Evolutionary conservation across 495 filamentous ascomycete species (phyloP).

Genomic region (Staphylotrichum longicolle): DNA sequence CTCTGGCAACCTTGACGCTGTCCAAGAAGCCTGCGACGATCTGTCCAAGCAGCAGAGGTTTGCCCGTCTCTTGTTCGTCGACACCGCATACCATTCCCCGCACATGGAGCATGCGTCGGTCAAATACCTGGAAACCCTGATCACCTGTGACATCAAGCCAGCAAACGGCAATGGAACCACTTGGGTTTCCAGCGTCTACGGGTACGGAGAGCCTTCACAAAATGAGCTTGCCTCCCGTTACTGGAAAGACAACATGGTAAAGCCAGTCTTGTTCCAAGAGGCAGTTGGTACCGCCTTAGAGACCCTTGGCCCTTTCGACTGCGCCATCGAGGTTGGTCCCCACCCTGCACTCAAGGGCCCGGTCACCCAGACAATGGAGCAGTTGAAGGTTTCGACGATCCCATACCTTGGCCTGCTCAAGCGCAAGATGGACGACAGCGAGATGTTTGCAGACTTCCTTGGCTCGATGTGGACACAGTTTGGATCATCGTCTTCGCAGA

Average conservation of each 20-base stretch:
- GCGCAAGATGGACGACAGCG: slow-evolving; percentile 39
- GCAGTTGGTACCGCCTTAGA: slow-evolving; percentile 45
- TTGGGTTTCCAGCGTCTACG: slow-evolving; percentile 45
- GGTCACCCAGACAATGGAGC: slow-evolving; percentile 41
- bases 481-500: slow-evolving; percentile 25
- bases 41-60: slow-evolving; percentile 41
- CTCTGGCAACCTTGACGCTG: slow-evolving; percentile 41
- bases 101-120: slow-evolving; percentile 51
- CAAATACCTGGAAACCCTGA: slow-evolving; percentile 42
- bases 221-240: slow-evolving; percentile 42
- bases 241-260: slow-evolving; percentile 59
- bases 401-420: slow-evolving; percentile 44
- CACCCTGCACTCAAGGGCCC: slow-evolving; percentile 55
- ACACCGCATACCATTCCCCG: slow-evolving; percentile 61
- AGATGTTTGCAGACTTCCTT: slow-evolving; percentile 46
- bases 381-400: slow-evolving; percentile 22
- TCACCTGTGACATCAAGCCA: slow-evolving; percentile 28
- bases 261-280: slow-evolving; percentile 55
- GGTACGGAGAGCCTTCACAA: slow-evolving; percentile 20
- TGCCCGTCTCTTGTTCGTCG: slow-evolving; percentile 43
- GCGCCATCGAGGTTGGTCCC: slow-evolving; percentile 56
- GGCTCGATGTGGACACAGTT: slow-evolving; percentile 51
- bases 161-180: slow-evolving; percentile 26
- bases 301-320: slow-evolving; percentile 40
- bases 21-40: slow-evolving; percentile 36